Percentiles rank a stretch among this genome's conserved stretches.
Conservation (phyloP, 805 yeast species). For the Wickerhamomyces chambardii region DNA sequence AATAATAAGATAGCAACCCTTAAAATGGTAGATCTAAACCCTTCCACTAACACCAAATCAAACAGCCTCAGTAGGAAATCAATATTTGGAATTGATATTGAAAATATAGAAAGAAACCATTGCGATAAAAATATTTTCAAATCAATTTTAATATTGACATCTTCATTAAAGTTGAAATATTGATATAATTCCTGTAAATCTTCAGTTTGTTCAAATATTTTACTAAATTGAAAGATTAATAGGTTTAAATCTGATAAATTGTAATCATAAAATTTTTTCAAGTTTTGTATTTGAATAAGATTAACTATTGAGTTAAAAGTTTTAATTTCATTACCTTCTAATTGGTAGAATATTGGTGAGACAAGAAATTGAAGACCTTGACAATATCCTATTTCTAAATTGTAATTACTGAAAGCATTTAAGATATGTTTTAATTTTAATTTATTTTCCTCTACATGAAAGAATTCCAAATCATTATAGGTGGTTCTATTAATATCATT, state of each 20-base stretch:
- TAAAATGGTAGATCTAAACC: slow-evolving; percentile 41
- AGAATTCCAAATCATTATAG: slow-evolving; percentile 44
- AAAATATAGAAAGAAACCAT: slow-evolving; percentile 56
- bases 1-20: slow-evolving; percentile 47
- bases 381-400: slow-evolving; percentile 59
- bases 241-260: slow-evolving; percentile 45
- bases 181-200: slow-evolving; percentile 31
- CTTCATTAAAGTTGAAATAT: slow-evolving; percentile 28
- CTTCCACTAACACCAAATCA: slow-evolving; percentile 46
- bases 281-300: slow-evolving; percentile 50
- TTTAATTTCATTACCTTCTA: slow-evolving; percentile 24
- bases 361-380: slow-evolving; percentile 59
- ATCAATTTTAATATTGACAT: too few relatives aligned
- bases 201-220: slow-evolving; percentile 28
- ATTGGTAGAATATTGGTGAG: slow-evolving; percentile 43
- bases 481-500: slow-evolving; percentile 49
- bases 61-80: slow-evolving; percentile 37
- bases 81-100: slow-evolving; percentile 47
- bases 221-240: slow-evolving; percentile 43
- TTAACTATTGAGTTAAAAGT: slow-evolving; percentile 46
- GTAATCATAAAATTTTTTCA: slow-evolving; percentile 41
- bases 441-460: slow-evolving; percentile 30
- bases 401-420: slow-evolving; percentile 56
- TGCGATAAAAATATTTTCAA: slow-evolving; percentile 44
- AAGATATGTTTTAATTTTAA: slow-evolving; percentile 40